Base-by-base conservation (phyloP, 1,284 basidiomycete genomes). In the Cryptococcus floricola region DNA sequence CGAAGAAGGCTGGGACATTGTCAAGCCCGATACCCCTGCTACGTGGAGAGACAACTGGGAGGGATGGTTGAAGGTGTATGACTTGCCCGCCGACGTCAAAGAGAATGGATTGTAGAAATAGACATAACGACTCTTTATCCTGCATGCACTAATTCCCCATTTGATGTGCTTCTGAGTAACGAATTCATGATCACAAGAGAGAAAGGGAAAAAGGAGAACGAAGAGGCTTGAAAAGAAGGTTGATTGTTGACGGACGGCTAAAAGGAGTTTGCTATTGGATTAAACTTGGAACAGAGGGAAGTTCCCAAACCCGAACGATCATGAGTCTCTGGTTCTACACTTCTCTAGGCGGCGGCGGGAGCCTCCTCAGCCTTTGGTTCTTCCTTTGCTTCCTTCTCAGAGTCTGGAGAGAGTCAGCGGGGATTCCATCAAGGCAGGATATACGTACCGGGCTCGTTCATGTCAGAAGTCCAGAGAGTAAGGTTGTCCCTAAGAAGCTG, bases 401-500 rank as follows among this genome's bases (percentile, higher is more conserved):
- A 34, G 7, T 34, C 31, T 34, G 31, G 6, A 34, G 3, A 34
- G 31, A 10, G 5, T 34, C 31, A 34, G 31, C 31, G 10, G 31
- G 2, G 19, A 42, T 16, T 9, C 41, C 8, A 23, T 7, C 8
- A 7, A 42, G 14, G 14, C 6, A 34, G 31, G 41, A 9, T 46
- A 19, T n/a, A 61, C 63, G 60, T 37, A 64, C 69, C 66, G 61
- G 63, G 65, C 60, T 73, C 74, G 61, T 73, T 69, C 93, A 96
- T 96, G 80, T 97, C 93, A 58, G 90, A 94, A 61, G 94, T 96
- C 93, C 93, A 98, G 74, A 95, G 84, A 50, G 94, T 98, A 54
- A 98, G 82, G 86, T 98, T 98, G 81, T 98, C 95, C 75, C 96
- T 87, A 76, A 98, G 86, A 65, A 98, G 82, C 80, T 98, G 95